Conservation (phyloP, 306 rosid species). For the Lathyrus oleraceus region DNA sequence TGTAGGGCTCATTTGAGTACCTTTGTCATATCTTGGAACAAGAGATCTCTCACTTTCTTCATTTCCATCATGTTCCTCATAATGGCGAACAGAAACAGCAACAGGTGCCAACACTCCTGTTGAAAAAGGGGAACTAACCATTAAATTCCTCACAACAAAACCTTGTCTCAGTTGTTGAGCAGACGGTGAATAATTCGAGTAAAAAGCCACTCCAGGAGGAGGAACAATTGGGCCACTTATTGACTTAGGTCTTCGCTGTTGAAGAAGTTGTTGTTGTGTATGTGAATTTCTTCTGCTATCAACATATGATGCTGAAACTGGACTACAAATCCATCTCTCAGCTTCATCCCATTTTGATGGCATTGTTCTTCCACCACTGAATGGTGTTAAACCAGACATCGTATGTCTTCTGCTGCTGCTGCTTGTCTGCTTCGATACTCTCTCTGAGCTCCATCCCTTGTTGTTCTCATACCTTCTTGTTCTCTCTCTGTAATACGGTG, state of each 20-base stretch:
- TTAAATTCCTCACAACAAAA: constrained; percentile 45
- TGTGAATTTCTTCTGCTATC: constrained; percentile 41
- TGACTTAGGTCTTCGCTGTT: constrained; percentile 64
- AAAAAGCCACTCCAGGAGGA: constrained; percentile 51
- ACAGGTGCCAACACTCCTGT: constrained; percentile 70
- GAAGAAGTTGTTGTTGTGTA: constrained; percentile 45
- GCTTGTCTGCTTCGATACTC: constrained; percentile 47
- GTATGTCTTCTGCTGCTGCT: constrained; percentile 49
- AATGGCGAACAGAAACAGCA: constrained; percentile 52
- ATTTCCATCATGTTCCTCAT: constrained; percentile 44
- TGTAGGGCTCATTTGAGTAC: constrained; percentile 70
- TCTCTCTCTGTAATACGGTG: constrained; percentile 50
- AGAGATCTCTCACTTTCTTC: constrained; percentile 37
- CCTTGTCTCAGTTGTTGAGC: constrained; percentile 44
- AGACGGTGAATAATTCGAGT: constrained; percentile 49
- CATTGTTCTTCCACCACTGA: constrained; percentile 66
- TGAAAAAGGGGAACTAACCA: constrained; percentile 62
- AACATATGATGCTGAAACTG: constrained; percentile 42
- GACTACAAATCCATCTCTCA: constrained; percentile 95
- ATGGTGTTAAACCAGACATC: constrained; percentile 47
- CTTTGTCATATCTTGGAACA: constrained; percentile 58
- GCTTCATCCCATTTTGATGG: constrained; percentile 98
- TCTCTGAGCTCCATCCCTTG: constrained; percentile 84
- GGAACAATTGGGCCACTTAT: constrained; percentile 84
- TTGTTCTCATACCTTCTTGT: constrained; percentile 36